Percentiles rank a stretch among this genome's conserved stretches.
phyloP scores from a whole-genome alignment of 2,329 filamentous ascomycete species.

The Fusarium fujikuroi region DNA sequence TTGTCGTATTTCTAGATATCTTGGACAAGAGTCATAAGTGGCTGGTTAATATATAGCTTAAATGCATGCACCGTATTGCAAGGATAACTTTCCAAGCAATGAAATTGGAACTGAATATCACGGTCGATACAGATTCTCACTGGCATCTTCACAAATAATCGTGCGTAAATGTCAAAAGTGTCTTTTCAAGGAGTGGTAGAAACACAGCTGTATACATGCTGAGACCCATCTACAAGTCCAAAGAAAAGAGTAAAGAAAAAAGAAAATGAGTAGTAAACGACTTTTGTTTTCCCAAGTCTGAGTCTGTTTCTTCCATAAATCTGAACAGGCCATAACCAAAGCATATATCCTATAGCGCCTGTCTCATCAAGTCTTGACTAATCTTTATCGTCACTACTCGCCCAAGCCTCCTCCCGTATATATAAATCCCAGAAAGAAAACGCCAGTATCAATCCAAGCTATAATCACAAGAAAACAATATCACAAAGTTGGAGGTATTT shows the following conservation, averaged over 20 bases:
- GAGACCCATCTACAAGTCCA: not conserved
- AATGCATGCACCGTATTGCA: not conserved
- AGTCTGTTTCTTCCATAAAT: slow-evolving; percentile 4
- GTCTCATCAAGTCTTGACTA: slow-evolving; percentile 4
- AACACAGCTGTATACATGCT: not conserved
- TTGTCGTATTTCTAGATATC: slow-evolving; percentile 62
- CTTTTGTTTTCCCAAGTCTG: slow-evolving; percentile 3
- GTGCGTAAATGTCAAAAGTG: not conserved
- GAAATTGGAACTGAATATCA: not conserved
- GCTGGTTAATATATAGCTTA: not conserved
- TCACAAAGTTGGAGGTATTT: not conserved
- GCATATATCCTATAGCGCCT: slow-evolving; percentile 12
- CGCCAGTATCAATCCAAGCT: slow-evolving; percentile 3
- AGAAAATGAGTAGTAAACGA: not conserved
- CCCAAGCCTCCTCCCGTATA: not conserved
- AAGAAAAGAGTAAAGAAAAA: not conserved
- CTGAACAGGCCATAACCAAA: not conserved
- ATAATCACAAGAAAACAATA: not conserved
- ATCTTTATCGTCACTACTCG: slow-evolving; percentile 13
- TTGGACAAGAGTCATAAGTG: not conserved
- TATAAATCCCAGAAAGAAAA: not conserved
- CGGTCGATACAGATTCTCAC: not conserved
- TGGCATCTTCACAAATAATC: not conserved
- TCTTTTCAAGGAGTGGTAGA: not conserved
- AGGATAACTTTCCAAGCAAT: not conserved